These are phyloP conservation scores for Orbilia oligospora DNA, from an alignment of 2,329 filamentous ascomycete genomes.

Conservation along the genomic window DNA sequence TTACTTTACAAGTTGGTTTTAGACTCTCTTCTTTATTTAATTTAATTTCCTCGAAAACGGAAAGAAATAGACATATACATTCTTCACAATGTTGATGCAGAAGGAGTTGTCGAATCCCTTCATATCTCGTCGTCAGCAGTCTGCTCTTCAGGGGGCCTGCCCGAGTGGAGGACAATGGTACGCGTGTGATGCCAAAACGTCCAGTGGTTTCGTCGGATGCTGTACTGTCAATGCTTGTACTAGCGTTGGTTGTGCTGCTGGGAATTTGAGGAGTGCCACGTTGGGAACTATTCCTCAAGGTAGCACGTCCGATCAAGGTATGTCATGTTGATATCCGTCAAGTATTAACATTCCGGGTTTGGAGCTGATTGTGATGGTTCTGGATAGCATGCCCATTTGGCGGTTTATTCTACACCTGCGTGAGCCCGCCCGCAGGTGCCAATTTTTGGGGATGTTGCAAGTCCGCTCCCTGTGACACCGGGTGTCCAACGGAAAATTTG, in stretches of 20 bases:
- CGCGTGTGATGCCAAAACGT: slow-evolving; percentile 30
- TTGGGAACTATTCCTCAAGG: slow-evolving; percentile 39
- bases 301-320: slow-evolving; percentile 47
- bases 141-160: slow-evolving; percentile 23
- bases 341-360: background rate
- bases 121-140: slow-evolving; percentile 33
- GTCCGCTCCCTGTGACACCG: slow-evolving; percentile 31
- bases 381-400: slow-evolving; percentile 46
- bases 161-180: slow-evolving; percentile 56
- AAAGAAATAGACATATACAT: background rate
- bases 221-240: slow-evolving; percentile 53
- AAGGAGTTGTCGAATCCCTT: slow-evolving; percentile 30
- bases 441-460: slow-evolving; percentile 59
- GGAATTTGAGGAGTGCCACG: slow-evolving; percentile 45
- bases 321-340: background rate
- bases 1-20: background rate
- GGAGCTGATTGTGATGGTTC: background rate
- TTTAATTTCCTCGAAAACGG: background rate
- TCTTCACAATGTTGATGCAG: slow-evolving; percentile 45
- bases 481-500: slow-evolving; percentile 32
- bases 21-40: background rate
- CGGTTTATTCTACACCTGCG: slow-evolving; percentile 49
- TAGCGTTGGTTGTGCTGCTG: slow-evolving; percentile 44
- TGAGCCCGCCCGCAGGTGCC: slow-evolving; percentile 13
- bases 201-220: slow-evolving; percentile 51